Evolutionary conservation across 306 rosid genomes (phyloP), one percentile per base, ranked within the genome.

Genomic region (Rubus parviflorus): DNA sequence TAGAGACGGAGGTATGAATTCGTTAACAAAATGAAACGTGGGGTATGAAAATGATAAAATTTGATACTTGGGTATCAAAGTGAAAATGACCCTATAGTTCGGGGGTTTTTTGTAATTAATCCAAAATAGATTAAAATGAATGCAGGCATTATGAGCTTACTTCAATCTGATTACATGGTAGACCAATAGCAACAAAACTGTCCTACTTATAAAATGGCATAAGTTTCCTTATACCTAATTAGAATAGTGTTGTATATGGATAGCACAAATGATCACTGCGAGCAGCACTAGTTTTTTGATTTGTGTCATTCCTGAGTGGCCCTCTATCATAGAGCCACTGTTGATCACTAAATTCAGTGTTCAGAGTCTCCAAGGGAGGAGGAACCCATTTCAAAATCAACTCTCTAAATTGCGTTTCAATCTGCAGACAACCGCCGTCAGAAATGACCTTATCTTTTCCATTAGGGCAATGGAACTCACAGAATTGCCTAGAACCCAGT

Each of bases 201-300:
- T 11, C 30, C 19, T 17, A 37, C n/a, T 4, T 53, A 42, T 13
- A 19, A 41, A 72, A 20, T 20, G 41, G 22, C 40, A 54, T 5
- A 23, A 72, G 16, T 53, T 72, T 13, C 14, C 14, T 40, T 51
- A 22, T 14, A 13, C 66, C 20, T 13, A 58, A 3, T 25, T 58
- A 58, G 42, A 73, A 73, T 5, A 43, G 22, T 20, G 13, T 57
- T 14, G 77, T 42, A 42, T 17, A 57, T 73, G 77, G 68, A 43
- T 58, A 43, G 56, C 43, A 43, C 1, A 57, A 57, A 8, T 22
- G 54, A 22, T 43, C 56, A 73, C 15, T 17, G 43, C 23, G 42
- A 2, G 23, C 41, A 1, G 64, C 38, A 40, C 30, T 41, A 54
- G 22, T 58, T 14, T 73, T 57, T 15, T 16, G 23, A 41, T 58